A percentile compares a stretch with the other conserved stretches of the same genome.
phyloP scores from a whole-genome alignment of 768 basidiomycete species.

The Suillus placidus region DNA sequence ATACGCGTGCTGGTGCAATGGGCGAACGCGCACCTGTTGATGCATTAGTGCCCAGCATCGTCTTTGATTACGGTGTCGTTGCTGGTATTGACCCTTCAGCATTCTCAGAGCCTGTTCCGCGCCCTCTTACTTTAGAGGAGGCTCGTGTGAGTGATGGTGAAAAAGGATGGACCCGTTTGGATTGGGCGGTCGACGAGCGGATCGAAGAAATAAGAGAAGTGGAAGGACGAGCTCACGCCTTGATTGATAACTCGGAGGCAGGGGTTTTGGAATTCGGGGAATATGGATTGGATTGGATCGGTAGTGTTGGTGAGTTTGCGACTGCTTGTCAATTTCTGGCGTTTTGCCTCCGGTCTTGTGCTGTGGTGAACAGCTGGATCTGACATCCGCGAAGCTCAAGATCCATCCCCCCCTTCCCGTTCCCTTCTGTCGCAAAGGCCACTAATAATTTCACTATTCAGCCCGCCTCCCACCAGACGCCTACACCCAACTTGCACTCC shows the following conservation, averaged over 20 bases:
- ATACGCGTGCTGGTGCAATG: slow-evolving; percentile 79
- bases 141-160: slow-evolving; percentile 11
- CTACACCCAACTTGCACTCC: slow-evolving; percentile 88
- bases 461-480: slow-evolving; percentile 72
- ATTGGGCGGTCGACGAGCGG: slow-evolving; percentile 72
- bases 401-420: neutral
- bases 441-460: slow-evolving; percentile 24
- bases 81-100: slow-evolving; percentile 59
- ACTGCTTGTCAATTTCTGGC: neutral
- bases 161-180: slow-evolving; percentile 57
- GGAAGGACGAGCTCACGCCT: slow-evolving; percentile 51
- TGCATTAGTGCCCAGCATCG: slow-evolving; percentile 86
- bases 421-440: neutral
- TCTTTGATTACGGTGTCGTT: slow-evolving; percentile 79
- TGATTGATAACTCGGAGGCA: slow-evolving; percentile 81
- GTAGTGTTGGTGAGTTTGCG: slow-evolving; percentile 57
- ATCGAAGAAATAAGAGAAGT: slow-evolving; percentile 62
- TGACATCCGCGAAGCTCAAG: neutral
- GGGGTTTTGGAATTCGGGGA: slow-evolving; percentile 80
- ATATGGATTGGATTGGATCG: slow-evolving; percentile 90
- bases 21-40: slow-evolving; percentile 94
- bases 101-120: slow-evolving; percentile 33
- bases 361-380: neutral
- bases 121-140: neutral
- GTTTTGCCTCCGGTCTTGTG: neutral